Conservation (phyloP, 2,329 filamentous ascomycete genomes). For the Cercospora nicotianae region DNA sequence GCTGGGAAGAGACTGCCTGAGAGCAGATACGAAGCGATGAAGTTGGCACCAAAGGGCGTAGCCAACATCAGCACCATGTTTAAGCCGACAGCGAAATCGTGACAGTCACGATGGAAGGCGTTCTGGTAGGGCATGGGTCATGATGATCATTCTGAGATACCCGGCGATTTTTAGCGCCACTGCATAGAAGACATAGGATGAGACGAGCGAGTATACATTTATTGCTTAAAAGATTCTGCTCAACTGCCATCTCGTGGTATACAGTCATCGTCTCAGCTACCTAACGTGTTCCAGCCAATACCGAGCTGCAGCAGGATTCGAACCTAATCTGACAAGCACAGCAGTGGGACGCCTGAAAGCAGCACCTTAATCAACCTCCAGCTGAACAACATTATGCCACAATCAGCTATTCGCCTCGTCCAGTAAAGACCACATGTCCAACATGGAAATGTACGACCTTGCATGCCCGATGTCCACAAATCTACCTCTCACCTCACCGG, state of each 20-base stretch:
- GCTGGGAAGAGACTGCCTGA: constrained; percentile 73
- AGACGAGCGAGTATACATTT: neutral
- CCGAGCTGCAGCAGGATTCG: neutral
- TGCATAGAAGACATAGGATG: constrained; percentile 7
- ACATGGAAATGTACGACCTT: neutral
- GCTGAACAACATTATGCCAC: neutral
- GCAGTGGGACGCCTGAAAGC: neutral
- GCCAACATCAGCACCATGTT: constrained; percentile 57
- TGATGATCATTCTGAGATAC: constrained; percentile 16
- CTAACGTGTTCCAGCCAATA: too few species aligned
- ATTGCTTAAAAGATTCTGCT: too few species aligned
- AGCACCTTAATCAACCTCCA: neutral
- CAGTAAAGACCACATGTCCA: too few species aligned
- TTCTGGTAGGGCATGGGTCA: neutral
- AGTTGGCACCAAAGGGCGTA: constrained; percentile 62
- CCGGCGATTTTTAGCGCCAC: constrained; percentile 15
- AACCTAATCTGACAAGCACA: neutral
- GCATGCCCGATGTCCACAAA: neutral
- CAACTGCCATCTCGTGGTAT: too few species aligned
- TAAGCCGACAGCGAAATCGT: constrained; percentile 20
- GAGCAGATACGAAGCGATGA: constrained; percentile 65
- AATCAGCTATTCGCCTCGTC: too few species aligned
- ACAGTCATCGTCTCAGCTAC: too few species aligned
- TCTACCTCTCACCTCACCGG: neutral
- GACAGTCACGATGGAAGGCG: neutral